A percentile compares a stretch with the other conserved stretches of the same genome.
Evolutionary conservation across 305 asterid genomes (phyloP).

Genomic region (Solanum hybrid): DNA sequence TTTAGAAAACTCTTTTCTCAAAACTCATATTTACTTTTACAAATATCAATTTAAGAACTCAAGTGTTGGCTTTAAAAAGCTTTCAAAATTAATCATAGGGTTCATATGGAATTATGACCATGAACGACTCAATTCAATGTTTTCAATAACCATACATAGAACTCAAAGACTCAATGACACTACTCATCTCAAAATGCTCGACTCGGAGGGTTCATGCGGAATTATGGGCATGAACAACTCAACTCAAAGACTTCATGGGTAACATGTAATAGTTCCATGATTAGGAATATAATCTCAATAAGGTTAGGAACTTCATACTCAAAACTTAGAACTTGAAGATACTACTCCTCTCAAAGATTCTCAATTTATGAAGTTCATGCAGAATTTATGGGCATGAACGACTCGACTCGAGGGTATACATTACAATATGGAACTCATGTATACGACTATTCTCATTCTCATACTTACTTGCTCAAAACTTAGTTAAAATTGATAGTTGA

Average conservation of each 20-base stretch:
- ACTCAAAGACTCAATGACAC: background rate
- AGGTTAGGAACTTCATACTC: no score
- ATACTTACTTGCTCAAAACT: background rate
- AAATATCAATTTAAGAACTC: background rate
- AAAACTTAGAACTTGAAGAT: no score
- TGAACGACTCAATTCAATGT: background rate
- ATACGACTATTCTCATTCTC: background rate
- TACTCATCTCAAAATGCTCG: background rate
- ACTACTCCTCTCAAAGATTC: no score
- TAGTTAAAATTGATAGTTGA: background rate
- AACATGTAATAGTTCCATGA: no score
- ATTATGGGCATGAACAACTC: no score
- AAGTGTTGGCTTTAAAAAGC: background rate
- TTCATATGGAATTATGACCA: background rate
- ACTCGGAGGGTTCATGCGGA: no score
- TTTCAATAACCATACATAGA: no score
- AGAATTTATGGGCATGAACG: no score
- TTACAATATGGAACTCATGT: background rate
- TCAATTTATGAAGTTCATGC: no score
- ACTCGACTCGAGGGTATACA: no score
- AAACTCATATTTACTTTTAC: background rate
- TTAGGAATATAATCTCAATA: no score
- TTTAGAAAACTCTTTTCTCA: background rate
- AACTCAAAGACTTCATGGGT: no score
- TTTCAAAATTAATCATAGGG: background rate